phyloP scores from a whole-genome alignment of 2,329 filamentous ascomycete genomes.

The Emergomyces orientalis region DNA sequence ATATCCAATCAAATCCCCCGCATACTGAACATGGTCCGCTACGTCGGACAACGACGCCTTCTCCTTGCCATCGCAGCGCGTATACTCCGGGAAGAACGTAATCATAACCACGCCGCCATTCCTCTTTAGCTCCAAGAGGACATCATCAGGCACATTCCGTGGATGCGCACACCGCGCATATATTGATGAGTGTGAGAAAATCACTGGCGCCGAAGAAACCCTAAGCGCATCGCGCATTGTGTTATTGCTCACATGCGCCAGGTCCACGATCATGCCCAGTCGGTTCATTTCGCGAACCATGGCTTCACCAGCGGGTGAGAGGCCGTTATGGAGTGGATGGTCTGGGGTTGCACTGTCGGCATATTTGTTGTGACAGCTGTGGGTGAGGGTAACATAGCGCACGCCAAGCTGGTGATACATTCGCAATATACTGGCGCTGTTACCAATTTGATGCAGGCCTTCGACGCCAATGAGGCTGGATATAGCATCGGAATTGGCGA shows the following conservation, averaged over 20 bases:
- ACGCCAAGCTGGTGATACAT: constrained; percentile 69
- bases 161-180: constrained; percentile 76
- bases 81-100: constrained; percentile 75
- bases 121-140: constrained; percentile 65
- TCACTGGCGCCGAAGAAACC: constrained; percentile 70
- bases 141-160: constrained; percentile 78
- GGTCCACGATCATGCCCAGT: constrained; percentile 85
- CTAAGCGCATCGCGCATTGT: constrained; percentile 79
- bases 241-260: constrained; percentile 67
- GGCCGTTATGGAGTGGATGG: constrained; percentile 45
- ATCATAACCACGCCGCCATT: constrained; percentile 77
- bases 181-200: constrained; percentile 82
- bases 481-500: constrained; percentile 59
- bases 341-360: constrained; percentile 66
- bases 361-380: constrained; percentile 87
- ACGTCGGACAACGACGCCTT: constrained; percentile 70
- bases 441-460: constrained; percentile 88
- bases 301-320: constrained; percentile 59
- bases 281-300: constrained; percentile 87
- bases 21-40: constrained; percentile 69
- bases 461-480: constrained; percentile 75
- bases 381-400: constrained; percentile 79
- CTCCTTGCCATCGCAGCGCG: constrained; percentile 58
- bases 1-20: constrained; percentile 74
- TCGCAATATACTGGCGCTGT: constrained; percentile 58